A percentile compares a stretch with the other conserved stretches of the same genome.
phyloP scores from a whole-genome alignment of 352 stramenopile species.

The Blastocystis sp. region DNA sequence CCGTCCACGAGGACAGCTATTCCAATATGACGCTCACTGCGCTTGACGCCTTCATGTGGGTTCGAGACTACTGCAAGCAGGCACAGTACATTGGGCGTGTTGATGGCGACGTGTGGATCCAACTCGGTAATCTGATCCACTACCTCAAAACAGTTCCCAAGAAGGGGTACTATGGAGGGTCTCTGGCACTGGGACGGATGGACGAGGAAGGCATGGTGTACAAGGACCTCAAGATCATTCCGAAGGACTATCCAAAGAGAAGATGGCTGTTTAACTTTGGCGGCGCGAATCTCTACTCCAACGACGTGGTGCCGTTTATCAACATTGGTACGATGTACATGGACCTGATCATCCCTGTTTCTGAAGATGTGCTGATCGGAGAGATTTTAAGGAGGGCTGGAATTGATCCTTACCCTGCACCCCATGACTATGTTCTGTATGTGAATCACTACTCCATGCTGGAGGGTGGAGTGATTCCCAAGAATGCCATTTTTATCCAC shows the following conservation, averaged over 20 bases:
- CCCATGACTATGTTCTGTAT: not conserved
- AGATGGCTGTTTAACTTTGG: not conserved
- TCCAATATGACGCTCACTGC: not conserved
- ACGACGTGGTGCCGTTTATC: not conserved
- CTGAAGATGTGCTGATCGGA: not conserved
- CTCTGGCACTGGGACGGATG: not conserved
- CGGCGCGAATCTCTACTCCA: not conserved
- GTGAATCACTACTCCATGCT: not conserved
- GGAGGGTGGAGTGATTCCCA: not conserved
- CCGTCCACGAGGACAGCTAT: not conserved
- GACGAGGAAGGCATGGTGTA: not conserved
- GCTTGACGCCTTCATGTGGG: not conserved
- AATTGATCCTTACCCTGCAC: not conserved
- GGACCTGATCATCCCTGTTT: not conserved
- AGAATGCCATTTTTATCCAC: not conserved
- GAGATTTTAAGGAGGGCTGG: not conserved
- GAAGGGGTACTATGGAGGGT: not conserved
- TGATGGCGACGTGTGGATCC: not conserved
- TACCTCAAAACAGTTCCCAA: not conserved
- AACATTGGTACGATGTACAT: not conserved
- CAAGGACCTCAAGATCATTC: not conserved
- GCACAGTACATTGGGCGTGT: not conserved
- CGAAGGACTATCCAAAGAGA: not conserved
- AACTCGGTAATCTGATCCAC: not conserved
- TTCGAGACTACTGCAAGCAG: slow-evolving; percentile 6